These are phyloP conservation scores for Globisporangium canariense DNA, from an alignment of 352 stramenopile genomes.

Conservation along the genomic window DNA sequence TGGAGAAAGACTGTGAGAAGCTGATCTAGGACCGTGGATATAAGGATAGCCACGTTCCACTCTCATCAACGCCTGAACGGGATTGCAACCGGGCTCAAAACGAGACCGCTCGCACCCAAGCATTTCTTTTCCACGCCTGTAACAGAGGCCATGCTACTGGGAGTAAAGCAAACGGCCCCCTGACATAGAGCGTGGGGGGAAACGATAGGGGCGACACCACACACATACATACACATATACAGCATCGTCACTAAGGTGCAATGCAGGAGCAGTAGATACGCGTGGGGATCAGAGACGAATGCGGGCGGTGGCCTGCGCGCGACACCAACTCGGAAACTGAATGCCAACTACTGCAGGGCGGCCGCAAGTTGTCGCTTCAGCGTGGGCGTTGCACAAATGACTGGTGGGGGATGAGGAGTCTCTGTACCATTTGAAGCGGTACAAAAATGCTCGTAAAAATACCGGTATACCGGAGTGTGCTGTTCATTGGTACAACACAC, in stretches of 20 bases:
- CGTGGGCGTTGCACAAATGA: conserved; percentile 2
- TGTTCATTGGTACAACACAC: no score
- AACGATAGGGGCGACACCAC: conserved; percentile 1
- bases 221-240: conserved; percentile 5
- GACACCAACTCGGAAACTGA: conserved; percentile 3
- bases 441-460: neutral
- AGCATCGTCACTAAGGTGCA: conserved; percentile 10
- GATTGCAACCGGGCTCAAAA: conserved; percentile 62
- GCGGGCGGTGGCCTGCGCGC: neutral
- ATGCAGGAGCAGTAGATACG: neutral
- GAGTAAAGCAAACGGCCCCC: conserved; percentile 64
- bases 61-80: conserved; percentile 75
- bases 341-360: neutral
- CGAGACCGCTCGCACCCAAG: conserved; percentile 53
- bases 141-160: conserved; percentile 77
- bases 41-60: conserved; percentile 43
- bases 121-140: conserved; percentile 80
- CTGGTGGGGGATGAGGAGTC: conserved; percentile 5
- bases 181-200: conserved; percentile 75
- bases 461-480: neutral
- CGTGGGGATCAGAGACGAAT: no score
- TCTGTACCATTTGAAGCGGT: neutral
- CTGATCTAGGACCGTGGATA: conserved; percentile 65
- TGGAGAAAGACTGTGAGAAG: conserved; percentile 49
- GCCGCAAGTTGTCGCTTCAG: neutral